Percentiles rank a stretch among this genome's conserved stretches.
Conservation (phyloP, 352 stramenopile genomes). For the Phytophthora sansomeana region DNA sequence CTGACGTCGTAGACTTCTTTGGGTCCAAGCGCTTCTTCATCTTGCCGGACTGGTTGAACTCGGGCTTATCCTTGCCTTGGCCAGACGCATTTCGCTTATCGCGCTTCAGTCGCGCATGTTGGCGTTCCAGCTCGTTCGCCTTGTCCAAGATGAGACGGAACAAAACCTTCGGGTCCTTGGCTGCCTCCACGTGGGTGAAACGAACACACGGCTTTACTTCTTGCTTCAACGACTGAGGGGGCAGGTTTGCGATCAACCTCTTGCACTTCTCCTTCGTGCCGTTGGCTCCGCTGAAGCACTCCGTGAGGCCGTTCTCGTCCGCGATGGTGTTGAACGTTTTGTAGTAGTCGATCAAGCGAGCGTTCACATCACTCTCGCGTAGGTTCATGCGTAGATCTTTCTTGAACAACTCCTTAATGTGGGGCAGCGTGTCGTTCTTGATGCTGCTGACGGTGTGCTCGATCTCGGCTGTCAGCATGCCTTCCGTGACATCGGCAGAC, state of each 20-base stretch:
- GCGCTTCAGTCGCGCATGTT: background rate
- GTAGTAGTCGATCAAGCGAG: conserved; percentile 22
- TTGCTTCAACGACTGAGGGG: background rate
- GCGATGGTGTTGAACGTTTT: background rate
- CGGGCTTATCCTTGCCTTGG: background rate
- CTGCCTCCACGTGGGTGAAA: background rate
- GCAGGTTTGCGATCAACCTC: conserved; percentile 9
- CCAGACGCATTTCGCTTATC: background rate
- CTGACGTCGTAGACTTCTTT: background rate
- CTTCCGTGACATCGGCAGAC: background rate
- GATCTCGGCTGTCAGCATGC: background rate
- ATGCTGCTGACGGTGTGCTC: background rate
- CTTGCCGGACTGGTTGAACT: background rate
- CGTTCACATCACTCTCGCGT: conserved; percentile 10
- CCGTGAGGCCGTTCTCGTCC: background rate
- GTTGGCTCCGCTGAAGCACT: conserved; percentile 7
- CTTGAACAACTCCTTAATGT: conserved; percentile 1
- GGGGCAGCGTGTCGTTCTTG: background rate
- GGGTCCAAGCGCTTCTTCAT: background rate
- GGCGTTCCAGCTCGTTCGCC: conserved; percentile 8
- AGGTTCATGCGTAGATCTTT: conserved; percentile 9
- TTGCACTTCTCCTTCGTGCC: conserved; percentile 10
- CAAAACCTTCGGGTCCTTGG: background rate
- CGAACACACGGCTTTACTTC: conserved; percentile 5
- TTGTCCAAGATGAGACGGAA: conserved; percentile 14